Conservation (phyloP, 352 stramenopile species). For the Pythium dissotocum region DNA sequence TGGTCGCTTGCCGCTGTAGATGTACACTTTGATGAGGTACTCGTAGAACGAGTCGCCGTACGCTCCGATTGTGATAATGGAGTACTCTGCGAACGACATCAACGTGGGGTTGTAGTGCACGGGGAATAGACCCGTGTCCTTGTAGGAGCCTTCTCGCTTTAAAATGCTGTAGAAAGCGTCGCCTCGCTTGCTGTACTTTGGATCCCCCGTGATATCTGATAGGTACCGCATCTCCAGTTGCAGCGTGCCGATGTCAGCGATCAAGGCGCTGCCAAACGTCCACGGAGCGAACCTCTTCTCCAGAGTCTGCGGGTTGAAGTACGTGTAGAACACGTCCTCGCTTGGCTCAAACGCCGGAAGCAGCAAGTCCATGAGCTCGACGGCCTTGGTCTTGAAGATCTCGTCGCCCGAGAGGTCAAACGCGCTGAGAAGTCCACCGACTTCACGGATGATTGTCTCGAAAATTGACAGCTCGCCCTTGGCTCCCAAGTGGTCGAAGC, state of each 20-base stretch:
- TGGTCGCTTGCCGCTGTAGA: constrained; percentile 91
- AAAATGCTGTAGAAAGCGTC: constrained; percentile 79
- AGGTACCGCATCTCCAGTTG: constrained; percentile 85
- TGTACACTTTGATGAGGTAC: constrained; percentile 97
- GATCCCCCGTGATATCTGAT: constrained; percentile 73
- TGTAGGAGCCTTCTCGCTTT: constrained; percentile 67
- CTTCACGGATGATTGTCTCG: constrained; percentile 98
- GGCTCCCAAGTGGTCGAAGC: constrained; percentile 74
- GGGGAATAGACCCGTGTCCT: constrained; percentile 87
- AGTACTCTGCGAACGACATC: constrained; percentile 35
- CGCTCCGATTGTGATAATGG: constrained; percentile 91
- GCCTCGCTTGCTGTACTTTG: constrained; percentile 72
- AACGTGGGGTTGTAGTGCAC: constrained; percentile 63
- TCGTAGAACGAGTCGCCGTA: constrained; percentile 98
- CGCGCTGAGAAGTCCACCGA: constrained; percentile 96
- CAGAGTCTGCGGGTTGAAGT: constrained; percentile 87
- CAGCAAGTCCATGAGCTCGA: constrained; percentile 92
- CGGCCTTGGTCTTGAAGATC: constrained; percentile 92
- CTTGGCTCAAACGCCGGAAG: constrained; percentile 87
- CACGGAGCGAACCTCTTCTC: constrained; percentile 31
- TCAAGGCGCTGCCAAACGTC: constrained; percentile 46
- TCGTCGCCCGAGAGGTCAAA: constrained; percentile 90
- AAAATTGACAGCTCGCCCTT: constrained; percentile 92
- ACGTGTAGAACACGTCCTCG: constrained; percentile 90
- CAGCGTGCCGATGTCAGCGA: constrained; percentile 84